Conservation (phyloP, 1,139 yeast genomes). For the Kodamaea arcana region DNA sequence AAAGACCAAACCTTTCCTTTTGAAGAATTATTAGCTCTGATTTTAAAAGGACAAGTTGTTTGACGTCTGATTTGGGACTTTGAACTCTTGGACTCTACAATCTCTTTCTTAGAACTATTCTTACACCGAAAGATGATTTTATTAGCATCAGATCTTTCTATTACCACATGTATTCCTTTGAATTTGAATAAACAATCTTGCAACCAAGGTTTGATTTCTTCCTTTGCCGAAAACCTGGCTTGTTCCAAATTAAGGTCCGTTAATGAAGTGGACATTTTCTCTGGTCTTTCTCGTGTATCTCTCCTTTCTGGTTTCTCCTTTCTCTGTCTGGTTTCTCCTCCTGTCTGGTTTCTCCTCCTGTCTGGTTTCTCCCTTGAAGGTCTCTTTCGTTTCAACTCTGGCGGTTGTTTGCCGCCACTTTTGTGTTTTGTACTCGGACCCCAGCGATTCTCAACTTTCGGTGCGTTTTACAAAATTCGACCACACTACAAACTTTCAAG, state of each 20-base stretch:
- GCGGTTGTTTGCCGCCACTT: too few species aligned
- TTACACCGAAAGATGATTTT: slow-evolving; percentile 72
- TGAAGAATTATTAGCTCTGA: slow-evolving; percentile 62
- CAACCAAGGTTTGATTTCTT: slow-evolving; percentile 67
- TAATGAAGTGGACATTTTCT: too few species aligned
- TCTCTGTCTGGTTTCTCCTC: too few species aligned
- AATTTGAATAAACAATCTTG: slow-evolving; percentile 40
- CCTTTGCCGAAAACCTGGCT: slow-evolving; percentile 12
- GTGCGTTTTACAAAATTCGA: too few species aligned
- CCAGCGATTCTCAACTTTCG: too few species aligned
- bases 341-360: too few species aligned
- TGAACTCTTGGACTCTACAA: slow-evolving; percentile 8
- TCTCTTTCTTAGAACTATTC: slow-evolving; percentile 12
- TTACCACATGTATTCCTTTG: slow-evolving; percentile 58
- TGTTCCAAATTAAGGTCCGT: slow-evolving; percentile 12
- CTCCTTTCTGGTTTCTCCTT: too few species aligned
- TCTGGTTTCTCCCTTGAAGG: too few species aligned
- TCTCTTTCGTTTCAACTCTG: too few species aligned
- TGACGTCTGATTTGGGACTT: slow-evolving; percentile 16
- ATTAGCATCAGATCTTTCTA: slow-evolving; percentile 64
- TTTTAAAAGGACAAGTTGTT: slow-evolving; percentile 60
- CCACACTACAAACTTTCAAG: too few species aligned
- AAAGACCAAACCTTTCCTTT: slow-evolving; percentile 57
- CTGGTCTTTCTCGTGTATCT: too few species aligned
- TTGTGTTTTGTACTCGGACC: too few species aligned